Conservation (phyloP, 768 basidiomycete species). For the Lepiota subincarnata region DNA sequence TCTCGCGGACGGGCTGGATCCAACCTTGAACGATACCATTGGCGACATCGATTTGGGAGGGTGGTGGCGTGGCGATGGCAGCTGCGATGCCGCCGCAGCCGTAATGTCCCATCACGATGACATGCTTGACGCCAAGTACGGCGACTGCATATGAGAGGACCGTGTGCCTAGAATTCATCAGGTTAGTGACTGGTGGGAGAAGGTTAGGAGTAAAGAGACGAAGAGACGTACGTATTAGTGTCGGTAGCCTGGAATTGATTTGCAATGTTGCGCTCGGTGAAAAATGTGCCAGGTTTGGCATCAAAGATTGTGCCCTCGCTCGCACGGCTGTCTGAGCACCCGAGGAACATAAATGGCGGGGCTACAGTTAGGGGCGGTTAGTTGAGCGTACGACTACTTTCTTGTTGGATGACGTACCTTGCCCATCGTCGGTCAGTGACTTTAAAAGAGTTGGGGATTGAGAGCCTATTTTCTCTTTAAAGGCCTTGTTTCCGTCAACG, state of each 20-base stretch:
- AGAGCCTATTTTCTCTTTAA: constrained; percentile 22
- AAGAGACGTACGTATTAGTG: constrained; percentile 28
- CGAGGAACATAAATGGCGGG: constrained; percentile 33
- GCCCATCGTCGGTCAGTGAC: constrained; percentile 28
- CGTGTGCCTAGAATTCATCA: constrained; percentile 20
- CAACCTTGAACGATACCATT: constrained; percentile 33
- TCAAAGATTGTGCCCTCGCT: constrained; percentile 35
- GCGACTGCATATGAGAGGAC: constrained; percentile 37
- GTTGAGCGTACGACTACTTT: neutral
- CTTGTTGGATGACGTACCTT: constrained; percentile 20
- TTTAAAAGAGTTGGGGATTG: constrained; percentile 25
- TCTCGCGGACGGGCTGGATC: constrained; percentile 35
- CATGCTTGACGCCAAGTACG: constrained; percentile 31
- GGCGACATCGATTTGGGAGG: constrained; percentile 20
- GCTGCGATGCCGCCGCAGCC: constrained; percentile 40
- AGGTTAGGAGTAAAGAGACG: neutral
- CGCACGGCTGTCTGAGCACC: constrained; percentile 36
- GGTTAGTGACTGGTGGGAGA: neutral
- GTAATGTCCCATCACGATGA: constrained; percentile 42
- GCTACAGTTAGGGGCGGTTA: constrained; percentile 13
- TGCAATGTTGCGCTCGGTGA: constrained; percentile 36
- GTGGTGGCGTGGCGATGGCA: constrained; percentile 26
- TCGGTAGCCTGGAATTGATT: constrained; percentile 36
- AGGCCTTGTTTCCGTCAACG: constrained; percentile 27
- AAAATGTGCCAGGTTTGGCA: constrained; percentile 34